Evolutionary conservation across 75 land plant species (phyloP).

Genomic region (Sequoiadendron giganteum): DNA sequence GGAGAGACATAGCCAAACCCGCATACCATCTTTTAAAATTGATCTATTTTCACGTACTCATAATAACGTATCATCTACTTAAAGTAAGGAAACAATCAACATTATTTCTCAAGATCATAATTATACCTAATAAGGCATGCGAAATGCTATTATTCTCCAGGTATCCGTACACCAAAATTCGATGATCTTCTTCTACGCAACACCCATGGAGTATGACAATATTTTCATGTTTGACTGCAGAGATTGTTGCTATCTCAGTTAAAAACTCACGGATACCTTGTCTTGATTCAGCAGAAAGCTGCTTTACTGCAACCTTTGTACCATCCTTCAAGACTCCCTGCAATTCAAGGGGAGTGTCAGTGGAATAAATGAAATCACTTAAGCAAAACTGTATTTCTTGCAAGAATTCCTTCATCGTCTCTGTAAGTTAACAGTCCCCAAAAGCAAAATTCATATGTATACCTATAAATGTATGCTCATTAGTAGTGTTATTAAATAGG

Average conservation of each 20-base stretch:
- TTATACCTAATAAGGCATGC: constrained; percentile 30
- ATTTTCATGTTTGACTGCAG: constrained; percentile 41
- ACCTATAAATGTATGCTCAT: neutral
- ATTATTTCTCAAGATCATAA: constrained; percentile 1
- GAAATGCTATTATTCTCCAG: constrained; percentile 50
- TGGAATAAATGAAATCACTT: neutral
- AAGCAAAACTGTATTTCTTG: neutral
- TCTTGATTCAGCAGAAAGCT: constrained; percentile 37
- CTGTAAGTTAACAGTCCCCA: neutral
- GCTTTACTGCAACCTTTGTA: constrained; percentile 40
- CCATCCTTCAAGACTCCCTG: constrained; percentile 46
- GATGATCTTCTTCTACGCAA: constrained; percentile 47
- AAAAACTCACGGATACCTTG: constrained; percentile 45
- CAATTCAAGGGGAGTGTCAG: neutral
- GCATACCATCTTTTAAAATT: neutral
- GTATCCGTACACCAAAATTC: constrained; percentile 54
- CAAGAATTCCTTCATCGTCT: neutral
- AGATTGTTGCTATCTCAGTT: constrained; percentile 47
- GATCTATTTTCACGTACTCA: neutral
- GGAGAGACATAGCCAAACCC: neutral
- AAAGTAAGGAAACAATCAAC: neutral
- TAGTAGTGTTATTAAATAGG: neutral
- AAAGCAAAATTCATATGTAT: neutral
- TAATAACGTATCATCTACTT: neutral
- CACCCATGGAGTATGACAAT: constrained; percentile 51